Evolutionary conservation across 1,139 yeast genomes (phyloP), one percentile per base, ranked within the genome.

Genomic region (Hanseniaspora uvarum): DNA sequence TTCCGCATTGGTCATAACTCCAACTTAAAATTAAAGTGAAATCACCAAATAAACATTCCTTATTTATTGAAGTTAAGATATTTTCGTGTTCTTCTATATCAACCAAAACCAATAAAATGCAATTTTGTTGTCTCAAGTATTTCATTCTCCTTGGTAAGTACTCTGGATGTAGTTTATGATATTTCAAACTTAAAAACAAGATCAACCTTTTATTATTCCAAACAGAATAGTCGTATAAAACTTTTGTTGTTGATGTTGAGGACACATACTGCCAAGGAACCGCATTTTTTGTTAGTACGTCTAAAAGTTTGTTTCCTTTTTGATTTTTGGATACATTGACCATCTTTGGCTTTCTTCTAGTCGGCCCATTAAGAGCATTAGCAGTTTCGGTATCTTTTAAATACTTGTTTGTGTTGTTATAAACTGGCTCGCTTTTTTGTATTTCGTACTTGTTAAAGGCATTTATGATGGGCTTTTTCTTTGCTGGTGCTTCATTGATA

Each of bases 151-250:
- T 77, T 72, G 80, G 79, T 4, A 92, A 79, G 62, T 92, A 88
- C 63, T 88, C 96, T 0, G 95, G 95, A 58, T 85, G 89, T 44
- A 89, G 70, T 61, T 84, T 83, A 66, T 88, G 95, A 67, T 89
- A 92, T 57, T 85, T 81, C 53, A 89, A 67, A 5, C 94, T 80
- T 21, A 89, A 72, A 44, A 53, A 45, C 60, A 86, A 88, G 5
- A 89, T 67, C 2, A 84, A 79, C 58, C 86, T 83, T 45, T 87
- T 72, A 3, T 77, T 75, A 52, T 79, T 81, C 38, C 59, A 59
- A 12, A 88, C 79, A 54, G 85, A 75, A 62, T 83, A 83, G 62
- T 87, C 92, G 56, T 77, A 82, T 55, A 75, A 75, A 14, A 81
- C 72, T 33, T 72, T 69, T 40, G 69, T 66, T 34, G 69, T 68